A percentile compares a stretch with the other conserved stretches of the same genome.
Conservation (phyloP, 768 basidiomycete genomes). For the Rhodotorula paludigena region DNA sequence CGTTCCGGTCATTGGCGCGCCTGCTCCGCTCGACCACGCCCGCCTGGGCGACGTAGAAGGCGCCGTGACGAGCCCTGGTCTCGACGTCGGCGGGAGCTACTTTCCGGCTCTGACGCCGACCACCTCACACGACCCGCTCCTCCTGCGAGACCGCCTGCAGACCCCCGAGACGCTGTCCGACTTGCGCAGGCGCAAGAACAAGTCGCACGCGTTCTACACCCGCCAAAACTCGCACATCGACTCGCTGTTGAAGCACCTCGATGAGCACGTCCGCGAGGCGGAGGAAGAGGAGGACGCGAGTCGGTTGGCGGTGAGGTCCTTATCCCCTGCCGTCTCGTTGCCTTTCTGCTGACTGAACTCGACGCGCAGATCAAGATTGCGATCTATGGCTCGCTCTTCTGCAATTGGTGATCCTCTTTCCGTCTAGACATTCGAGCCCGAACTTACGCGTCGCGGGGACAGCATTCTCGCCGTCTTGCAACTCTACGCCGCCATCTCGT, state of each 20-base stretch:
- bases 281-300: slow-evolving; percentile 61
- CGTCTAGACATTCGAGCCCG: too few relatives aligned
- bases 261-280: slow-evolving; percentile 79
- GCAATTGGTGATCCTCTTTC: slow-evolving; percentile 64
- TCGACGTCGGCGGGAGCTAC: neutral
- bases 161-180: slow-evolving; percentile 61
- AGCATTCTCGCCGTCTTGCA: slow-evolving; percentile 34
- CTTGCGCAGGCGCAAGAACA: slow-evolving; percentile 58
- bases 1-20: too few relatives aligned
- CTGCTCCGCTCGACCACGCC: neutral
- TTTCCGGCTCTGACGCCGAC: slow-evolving; percentile 15
- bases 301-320: slow-evolving; percentile 50
- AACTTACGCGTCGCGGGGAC: too few relatives aligned
- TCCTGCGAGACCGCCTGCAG: slow-evolving; percentile 48
- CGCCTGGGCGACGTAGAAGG: neutral
- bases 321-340: too few relatives aligned
- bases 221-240: slow-evolving; percentile 62
- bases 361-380: slow-evolving; percentile 72
- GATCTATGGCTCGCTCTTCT: slow-evolving; percentile 71
- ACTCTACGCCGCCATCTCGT: slow-evolving; percentile 86
- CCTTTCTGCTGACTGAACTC: neutral
- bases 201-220: slow-evolving; percentile 54
- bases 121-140: slow-evolving; percentile 24
- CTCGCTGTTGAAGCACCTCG: slow-evolving; percentile 85
- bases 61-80: neutral